A percentile compares a stretch with the other conserved stretches of the same genome.
phyloP scores from a whole-genome alignment of 345 rosid genomes.

The Corchorus olitorius region DNA sequence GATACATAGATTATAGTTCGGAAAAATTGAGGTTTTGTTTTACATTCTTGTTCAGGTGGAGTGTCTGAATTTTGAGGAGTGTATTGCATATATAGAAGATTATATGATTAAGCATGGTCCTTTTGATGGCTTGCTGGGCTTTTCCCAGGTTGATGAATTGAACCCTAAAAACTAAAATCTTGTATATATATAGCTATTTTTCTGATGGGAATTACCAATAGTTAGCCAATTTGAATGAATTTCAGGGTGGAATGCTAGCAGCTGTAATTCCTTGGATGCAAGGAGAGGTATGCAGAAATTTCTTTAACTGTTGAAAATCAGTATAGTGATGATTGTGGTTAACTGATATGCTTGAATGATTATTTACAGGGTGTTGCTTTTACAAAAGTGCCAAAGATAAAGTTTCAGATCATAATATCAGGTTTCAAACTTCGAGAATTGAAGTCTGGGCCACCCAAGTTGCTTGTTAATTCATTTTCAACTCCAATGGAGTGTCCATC shows the following conservation, averaged over 20 bases:
- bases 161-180: background rate
- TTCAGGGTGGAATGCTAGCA: constrained; percentile 44
- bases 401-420: constrained; percentile 23
- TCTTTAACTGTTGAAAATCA: background rate
- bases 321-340: background rate
- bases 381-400: constrained; percentile 22
- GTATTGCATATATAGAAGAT: constrained; percentile 44
- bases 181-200: background rate
- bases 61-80: constrained; percentile 40
- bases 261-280: constrained; percentile 53
- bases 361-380: constrained; percentile 24
- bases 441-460: constrained; percentile 18
- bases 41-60: constrained; percentile 18
- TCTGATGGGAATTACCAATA: background rate
- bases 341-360: background rate
- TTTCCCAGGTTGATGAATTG: constrained; percentile 44
- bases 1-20: background rate
- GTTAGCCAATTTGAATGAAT: constrained; percentile 4
- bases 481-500: constrained; percentile 5
- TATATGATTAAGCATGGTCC: constrained; percentile 50
- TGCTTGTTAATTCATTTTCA: constrained; percentile 17
- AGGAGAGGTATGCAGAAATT: constrained; percentile 6
- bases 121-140: constrained; percentile 54
- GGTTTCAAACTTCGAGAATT: constrained; percentile 14
- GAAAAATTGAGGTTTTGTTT: background rate